Percentiles rank a stretch among this genome's conserved stretches.
Evolutionary conservation across 2,329 filamentous ascomycete species (phyloP).

Genomic region (Shiraia sp.): DNA sequence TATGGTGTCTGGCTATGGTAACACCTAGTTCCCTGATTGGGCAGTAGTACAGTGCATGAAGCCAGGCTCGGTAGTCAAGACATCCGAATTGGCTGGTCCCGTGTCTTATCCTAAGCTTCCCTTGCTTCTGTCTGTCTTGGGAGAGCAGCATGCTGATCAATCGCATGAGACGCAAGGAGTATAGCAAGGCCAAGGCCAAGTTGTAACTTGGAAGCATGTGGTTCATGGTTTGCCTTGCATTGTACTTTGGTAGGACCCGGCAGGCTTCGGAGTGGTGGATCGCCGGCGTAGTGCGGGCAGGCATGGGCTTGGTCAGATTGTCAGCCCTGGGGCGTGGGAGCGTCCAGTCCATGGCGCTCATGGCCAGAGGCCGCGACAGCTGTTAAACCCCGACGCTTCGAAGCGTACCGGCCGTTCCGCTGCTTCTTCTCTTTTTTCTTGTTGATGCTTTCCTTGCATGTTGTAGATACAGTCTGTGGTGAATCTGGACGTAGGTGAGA

Average conservation of each 20-base stretch:
- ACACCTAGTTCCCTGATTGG: too few species aligned
- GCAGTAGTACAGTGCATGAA: too few species aligned
- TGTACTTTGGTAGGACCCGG: too few species aligned
- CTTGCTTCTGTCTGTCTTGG: too few species aligned
- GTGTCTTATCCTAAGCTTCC: too few species aligned
- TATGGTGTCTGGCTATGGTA: too few species aligned
- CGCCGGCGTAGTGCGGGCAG: slow-evolving; percentile 7
- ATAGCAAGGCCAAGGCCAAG: slow-evolving; percentile 3
- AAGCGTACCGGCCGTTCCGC: slow-evolving; percentile 7
- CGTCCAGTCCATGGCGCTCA: too few species aligned
- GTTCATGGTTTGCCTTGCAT: neutral
- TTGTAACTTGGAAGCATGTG: neutral
- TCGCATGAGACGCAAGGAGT: neutral
- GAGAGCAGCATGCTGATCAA: too few species aligned
- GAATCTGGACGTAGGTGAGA: neutral
- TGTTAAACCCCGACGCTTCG: slow-evolving; percentile 4
- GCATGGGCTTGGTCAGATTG: neutral
- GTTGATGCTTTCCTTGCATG: neutral
- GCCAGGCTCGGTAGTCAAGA: too few species aligned
- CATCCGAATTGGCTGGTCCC: too few species aligned
- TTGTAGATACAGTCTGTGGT: neutral
- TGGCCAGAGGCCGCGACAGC: slow-evolving; percentile 10
- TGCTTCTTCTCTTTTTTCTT: neutral
- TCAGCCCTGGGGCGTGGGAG: too few species aligned
- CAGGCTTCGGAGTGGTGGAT: slow-evolving; percentile 4